These are phyloP conservation scores for Phytophthora sansomeana DNA, from an alignment of 352 stramenopile species.

Conservation along the genomic window DNA sequence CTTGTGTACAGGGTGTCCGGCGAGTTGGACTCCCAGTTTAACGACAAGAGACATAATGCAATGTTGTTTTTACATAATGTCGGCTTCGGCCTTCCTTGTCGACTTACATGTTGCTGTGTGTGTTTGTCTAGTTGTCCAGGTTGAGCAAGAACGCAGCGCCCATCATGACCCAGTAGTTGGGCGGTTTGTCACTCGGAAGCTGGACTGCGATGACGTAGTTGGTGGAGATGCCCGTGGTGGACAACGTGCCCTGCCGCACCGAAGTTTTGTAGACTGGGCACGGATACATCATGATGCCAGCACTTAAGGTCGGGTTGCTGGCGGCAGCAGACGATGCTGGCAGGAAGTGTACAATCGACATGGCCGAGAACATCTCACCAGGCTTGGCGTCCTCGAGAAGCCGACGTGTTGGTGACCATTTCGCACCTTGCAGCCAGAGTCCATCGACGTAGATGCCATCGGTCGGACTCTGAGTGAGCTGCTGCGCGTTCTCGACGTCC, in stretches of 20 bases:
- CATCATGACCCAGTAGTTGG: conserved; percentile 94
- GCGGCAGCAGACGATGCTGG: conserved; percentile 59
- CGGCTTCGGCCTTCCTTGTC: conserved; percentile 22
- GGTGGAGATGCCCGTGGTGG: conserved; percentile 94
- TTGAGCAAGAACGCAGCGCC: conserved; percentile 94
- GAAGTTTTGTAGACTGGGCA: conserved; percentile 97
- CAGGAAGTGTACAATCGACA: conserved; percentile 93
- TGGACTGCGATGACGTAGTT: conserved; percentile 95
- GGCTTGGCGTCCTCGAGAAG: conserved; percentile 85
- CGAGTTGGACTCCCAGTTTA: conserved; percentile 38
- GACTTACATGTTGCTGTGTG: conserved; percentile 13
- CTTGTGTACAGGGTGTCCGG: conserved; percentile 39
- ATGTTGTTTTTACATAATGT: conserved; percentile 43
- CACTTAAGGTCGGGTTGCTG: conserved; percentile 40
- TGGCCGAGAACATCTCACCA: conserved; percentile 93
- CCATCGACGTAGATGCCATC: conserved; percentile 95
- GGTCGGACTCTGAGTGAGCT: conserved; percentile 69
- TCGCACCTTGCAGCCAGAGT: conserved; percentile 88
- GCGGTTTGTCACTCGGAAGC: conserved; percentile 80
- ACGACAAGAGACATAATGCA: conserved; percentile 47
- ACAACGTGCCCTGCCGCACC: conserved; percentile 91
- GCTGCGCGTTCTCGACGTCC: conserved; percentile 58
- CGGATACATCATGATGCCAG: conserved; percentile 69
- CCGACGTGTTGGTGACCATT: conserved; percentile 79
- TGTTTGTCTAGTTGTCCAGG: conserved; percentile 70